Evolutionary conservation across 1,284 basidiomycete species (phyloP).

Genomic region (Taiwanofungus camphoratus): DNA sequence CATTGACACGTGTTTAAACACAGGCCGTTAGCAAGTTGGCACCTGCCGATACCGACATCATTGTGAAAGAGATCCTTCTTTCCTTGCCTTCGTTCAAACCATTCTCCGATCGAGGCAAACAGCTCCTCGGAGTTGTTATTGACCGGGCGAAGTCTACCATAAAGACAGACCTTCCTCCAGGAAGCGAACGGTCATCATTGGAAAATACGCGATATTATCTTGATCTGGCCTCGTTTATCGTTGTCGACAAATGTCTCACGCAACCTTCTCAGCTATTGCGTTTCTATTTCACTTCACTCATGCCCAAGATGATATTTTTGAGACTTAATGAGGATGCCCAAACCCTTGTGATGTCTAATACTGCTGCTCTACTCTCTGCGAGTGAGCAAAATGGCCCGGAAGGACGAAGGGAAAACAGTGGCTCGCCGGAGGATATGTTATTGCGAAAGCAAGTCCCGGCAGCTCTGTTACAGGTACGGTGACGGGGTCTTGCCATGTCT

Average conservation of each 20-base stretch:
- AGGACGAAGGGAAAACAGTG: conserved; percentile 1
- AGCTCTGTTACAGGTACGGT: conserved; percentile 43
- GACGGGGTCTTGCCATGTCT: conserved; percentile 9
- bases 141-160: conserved; percentile 33
- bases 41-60: conserved; percentile 36
- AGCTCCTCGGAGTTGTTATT: conserved; percentile 41
- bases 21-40: conserved; percentile 48
- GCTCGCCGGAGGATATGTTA: conserved; percentile 17
- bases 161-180: conserved; percentile 31
- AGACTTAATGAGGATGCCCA: conserved; percentile 39
- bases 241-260: conserved; percentile 37
- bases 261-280: conserved; percentile 42
- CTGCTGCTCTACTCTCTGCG: conserved; percentile 16
- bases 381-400: conserved; percentile 15
- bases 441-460: conserved; percentile 39
- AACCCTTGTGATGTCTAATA: conserved; percentile 35
- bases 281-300: conserved; percentile 44
- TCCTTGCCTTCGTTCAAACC: conserved; percentile 41
- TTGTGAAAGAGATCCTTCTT: conserved; percentile 50
- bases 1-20: conserved; percentile 4
- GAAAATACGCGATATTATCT: conserved; percentile 39
- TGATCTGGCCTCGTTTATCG: conserved; percentile 40
- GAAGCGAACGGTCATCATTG: conserved; percentile 21
- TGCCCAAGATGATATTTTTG: conserved; percentile 42
- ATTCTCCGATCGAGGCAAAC: conserved; percentile 32